Evolutionary conservation across 208 protist species (phyloP), one percentile per base, ranked within the genome.

Genomic region (Acanthamoeba culbertsoni): DNA sequence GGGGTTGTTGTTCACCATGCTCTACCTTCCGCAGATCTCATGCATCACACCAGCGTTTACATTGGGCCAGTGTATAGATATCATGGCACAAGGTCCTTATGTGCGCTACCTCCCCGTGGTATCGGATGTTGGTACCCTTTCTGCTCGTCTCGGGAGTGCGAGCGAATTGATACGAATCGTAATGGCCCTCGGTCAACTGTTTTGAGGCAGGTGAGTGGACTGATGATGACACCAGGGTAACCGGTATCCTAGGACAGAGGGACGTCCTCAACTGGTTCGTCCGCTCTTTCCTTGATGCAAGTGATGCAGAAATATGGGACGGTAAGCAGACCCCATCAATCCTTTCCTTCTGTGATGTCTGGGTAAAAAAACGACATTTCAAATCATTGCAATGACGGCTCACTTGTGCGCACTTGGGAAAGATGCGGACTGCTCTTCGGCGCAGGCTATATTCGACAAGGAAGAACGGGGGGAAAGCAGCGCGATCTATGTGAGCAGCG

Each of bases 211-310:
- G 68, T 26, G 68, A 79, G 8, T 79, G 68, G 68, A 79, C 68
- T 7, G 68, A 79, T 42, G n/a, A 18, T 4, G 68, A 79, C 37
- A 79, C 68, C 18, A 43, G 68, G 42, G 40, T 79, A 3, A 79
- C 68, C 14, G 68, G 68, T 23, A 79, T 79, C 37, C n/a, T 79
- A 10, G 68, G 68, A 14, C 68, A 79, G 37, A 43, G 68, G n/a
- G 68, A 79, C 68, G 18, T 79, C 23, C 68, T 79, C 42, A 79
- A 79, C 42, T 79, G 68, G 68, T 79, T 79, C 26, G 68, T 79
- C 40, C 68, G 68, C 5, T 79, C 26, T 20, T 79, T 51, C 68
- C 42, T 79, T 0, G 68, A 79, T 10, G 68, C 68, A 4, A n/a
- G 31, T 42, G 68, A 79, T 28, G 68, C 68, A 14, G 68, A 79